Percentiles rank a stretch among this genome's conserved stretches.
These are phyloP conservation scores for Melocanna baccifera DNA, from an alignment of 176 grass and related monocot species.

Conservation along the genomic window DNA sequence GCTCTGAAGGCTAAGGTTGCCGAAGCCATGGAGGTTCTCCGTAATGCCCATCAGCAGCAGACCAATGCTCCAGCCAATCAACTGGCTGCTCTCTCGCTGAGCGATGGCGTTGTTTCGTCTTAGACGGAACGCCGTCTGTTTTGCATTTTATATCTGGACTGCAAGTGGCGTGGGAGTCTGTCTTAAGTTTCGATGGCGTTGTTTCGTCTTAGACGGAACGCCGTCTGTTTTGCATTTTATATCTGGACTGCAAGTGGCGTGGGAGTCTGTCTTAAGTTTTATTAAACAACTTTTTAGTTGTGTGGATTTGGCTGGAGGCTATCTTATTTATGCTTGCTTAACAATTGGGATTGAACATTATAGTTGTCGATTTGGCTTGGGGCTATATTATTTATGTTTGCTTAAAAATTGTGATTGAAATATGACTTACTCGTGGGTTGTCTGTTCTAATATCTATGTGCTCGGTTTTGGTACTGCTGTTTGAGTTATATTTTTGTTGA, in stretches of 20 bases:
- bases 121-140: neutral
- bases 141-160: neutral
- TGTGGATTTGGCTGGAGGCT: neutral
- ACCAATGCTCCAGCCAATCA: constrained; percentile 32
- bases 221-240: neutral
- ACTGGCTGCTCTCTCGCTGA: constrained; percentile 37
- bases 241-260: neutral
- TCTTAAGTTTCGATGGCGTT: constrained; percentile 15
- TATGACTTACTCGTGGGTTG: neutral
- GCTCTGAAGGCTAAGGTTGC: constrained; percentile 62
- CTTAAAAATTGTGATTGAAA: neutral
- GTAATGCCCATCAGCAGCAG: constrained; percentile 49
- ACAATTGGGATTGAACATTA: neutral
- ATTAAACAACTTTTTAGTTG: neutral
- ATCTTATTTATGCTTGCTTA: neutral
- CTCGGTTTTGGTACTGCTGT: neutral
- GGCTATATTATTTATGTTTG: neutral
- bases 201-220: neutral
- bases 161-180: neutral
- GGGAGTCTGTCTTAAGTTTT: neutral
- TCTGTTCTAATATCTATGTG: neutral
- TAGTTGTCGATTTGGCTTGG: neutral
- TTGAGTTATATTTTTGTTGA: neutral
- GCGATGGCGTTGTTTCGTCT: constrained; percentile 25
- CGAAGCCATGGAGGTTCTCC: constrained; percentile 65